Percentiles rank a stretch among this genome's conserved stretches.
These are phyloP conservation scores for Boletales sp. DNA, from an alignment of 768 basidiomycete genomes.

Conservation along the genomic window DNA sequence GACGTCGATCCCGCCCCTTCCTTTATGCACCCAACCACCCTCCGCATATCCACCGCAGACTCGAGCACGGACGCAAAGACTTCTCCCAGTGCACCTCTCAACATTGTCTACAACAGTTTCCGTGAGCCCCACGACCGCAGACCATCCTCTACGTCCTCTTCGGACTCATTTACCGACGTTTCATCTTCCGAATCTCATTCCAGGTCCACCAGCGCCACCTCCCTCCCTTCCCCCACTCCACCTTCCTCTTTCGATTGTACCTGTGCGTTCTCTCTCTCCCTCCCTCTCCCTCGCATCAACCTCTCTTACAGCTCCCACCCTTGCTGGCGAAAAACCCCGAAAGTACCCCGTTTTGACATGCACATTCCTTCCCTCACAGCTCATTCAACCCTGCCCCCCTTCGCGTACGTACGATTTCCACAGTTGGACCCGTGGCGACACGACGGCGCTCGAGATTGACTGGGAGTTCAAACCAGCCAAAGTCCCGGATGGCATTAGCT, in stretches of 20 bases:
- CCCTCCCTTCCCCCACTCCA: conserved; percentile 25
- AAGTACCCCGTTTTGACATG: conserved; percentile 44
- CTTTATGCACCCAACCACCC: conserved; percentile 40
- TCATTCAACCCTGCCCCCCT: conserved; percentile 31
- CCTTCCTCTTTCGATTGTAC: conserved; percentile 1
- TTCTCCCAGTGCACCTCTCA: conserved; percentile 2
- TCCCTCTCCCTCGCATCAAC: conserved; percentile 1
- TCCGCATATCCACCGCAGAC: conserved; percentile 28
- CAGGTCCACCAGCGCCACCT: conserved; percentile 24
- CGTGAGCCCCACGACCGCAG: conserved; percentile 25
- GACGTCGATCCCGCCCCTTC: conserved; percentile 23
- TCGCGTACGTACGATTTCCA: conserved; percentile 19
- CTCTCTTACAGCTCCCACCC: conserved; percentile 7
- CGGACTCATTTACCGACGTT: conserved; percentile 22
- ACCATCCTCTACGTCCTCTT: conserved; percentile 26
- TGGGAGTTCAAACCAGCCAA: conserved; percentile 69
- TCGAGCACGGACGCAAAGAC: too few species aligned
- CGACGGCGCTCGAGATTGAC: conserved; percentile 22
- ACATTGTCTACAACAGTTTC: conserved; percentile 4
- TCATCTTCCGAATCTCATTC: conserved; percentile 21
- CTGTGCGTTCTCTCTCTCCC: neutral
- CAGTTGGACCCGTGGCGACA: conserved; percentile 16
- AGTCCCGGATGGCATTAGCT: conserved; percentile 78
- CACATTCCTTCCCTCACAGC: conserved; percentile 47
- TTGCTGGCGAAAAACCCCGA: conserved; percentile 5